Base-by-base conservation (phyloP, 2,329 filamentous ascomycete species). In the Epichloe hybrida region DNA sequence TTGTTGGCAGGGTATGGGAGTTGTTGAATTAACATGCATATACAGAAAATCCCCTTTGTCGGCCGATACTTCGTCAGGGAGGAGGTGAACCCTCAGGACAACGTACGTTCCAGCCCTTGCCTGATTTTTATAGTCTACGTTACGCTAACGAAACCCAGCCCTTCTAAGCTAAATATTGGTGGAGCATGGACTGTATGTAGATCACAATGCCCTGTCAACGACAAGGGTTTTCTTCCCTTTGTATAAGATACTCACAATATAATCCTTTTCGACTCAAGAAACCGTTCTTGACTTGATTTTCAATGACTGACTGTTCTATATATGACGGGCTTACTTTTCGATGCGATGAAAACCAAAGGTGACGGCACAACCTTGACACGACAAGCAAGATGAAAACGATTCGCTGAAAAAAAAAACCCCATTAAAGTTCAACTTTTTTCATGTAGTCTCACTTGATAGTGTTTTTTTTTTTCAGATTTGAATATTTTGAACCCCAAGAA, bases 11-110 rank as follows among this genome's bases (percentile, higher is more conserved):
- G 20, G 15, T n/a, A n/a, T 5, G 3, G 27, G 21, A n/a, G 7
- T 11, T 9, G 40, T 20, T 11, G 5, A 23, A 5, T 6, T 17
- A 46, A 46, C 34, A 17, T 17, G 4, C 12, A 7, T 4, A 11
- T 44, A 21, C 55, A 81, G 76, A 77, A 79, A 65, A 55, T 83
- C 21, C 80, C 80, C 56, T 54, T 77, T 58, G 56, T 82, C 53
- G 72, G 72, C 56, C 54, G 59, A 46, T 68, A 71, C 66, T 83
- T 73, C 64, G 59, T 71, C 59, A 73, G 75, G 64, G 69, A 75
- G 62, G 72, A 79, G 62, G 59, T 77, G 57, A 73, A 77, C 58
- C 69, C 79, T 53, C 76, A 79, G 53, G 80, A 83, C 69, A 82
- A 81, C 69, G 79, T 83, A 59, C 70, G 78, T 73, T 11, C 27